Conservation (phyloP, 164 flowering plant genomes). For the Piper longum region DNA sequence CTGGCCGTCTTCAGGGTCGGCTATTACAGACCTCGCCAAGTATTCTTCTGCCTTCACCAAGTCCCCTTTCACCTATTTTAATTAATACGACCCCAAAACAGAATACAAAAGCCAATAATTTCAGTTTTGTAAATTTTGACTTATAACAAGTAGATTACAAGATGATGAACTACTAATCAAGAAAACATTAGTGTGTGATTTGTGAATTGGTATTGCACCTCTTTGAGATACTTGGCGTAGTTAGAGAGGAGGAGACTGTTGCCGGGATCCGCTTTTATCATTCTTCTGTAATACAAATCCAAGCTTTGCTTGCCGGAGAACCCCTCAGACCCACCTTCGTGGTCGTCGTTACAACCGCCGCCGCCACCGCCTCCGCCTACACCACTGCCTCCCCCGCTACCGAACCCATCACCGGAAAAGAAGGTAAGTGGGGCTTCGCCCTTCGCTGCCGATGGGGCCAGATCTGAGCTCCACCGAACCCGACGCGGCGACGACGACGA, state of each 20-base stretch:
- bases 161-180: no score
- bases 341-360: not conserved
- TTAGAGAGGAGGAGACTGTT: not conserved
- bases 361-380: not conserved
- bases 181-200: not conserved
- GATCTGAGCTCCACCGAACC: not conserved
- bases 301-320: no score
- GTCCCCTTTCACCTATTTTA: conserved; percentile 49
- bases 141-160: no score
- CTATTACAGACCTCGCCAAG: conserved; percentile 68
- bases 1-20: conserved; percentile 53
- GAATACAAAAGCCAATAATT: no score
- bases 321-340: not conserved
- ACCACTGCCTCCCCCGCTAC: not conserved
- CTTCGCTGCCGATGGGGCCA: not conserved
- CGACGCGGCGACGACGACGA: not conserved
- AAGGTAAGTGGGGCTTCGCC: not conserved
- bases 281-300: not conserved
- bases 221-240: not conserved
- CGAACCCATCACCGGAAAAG: not conserved
- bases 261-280: not conserved
- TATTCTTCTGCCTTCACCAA: conserved; percentile 65
- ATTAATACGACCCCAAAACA: no score
- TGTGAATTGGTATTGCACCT: not conserved
- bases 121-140: no score